Evolutionary conservation across 331 rosid species (phyloP).

Genomic region (Malus hybrid): DNA sequence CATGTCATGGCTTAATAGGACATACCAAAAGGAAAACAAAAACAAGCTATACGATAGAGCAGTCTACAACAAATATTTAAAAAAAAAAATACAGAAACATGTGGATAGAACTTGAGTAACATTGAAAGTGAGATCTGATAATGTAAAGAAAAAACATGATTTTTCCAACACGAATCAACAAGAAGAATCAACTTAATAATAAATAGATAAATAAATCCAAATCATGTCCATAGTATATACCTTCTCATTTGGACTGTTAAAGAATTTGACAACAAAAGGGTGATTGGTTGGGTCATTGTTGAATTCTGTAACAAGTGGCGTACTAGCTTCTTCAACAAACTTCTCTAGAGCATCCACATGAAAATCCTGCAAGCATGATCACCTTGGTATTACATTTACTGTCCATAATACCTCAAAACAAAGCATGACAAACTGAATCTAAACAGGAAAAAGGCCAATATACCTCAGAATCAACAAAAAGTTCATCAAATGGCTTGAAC

Average conservation of each 20-base stretch:
- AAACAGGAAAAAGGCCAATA: background rate
- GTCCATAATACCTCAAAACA: background rate
- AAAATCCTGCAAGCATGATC: slow-evolving; percentile 52
- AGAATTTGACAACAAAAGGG: slow-evolving; percentile 59
- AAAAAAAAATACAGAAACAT: background rate
- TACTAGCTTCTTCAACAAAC: slow-evolving; percentile 51
- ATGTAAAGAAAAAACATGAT: background rate
- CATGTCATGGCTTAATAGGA: background rate
- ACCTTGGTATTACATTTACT: background rate
- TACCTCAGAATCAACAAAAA: slow-evolving; percentile 72
- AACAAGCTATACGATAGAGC: background rate
- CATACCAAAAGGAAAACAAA: background rate
- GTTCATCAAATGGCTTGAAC: slow-evolving; percentile 94
- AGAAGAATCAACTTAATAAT: too few species aligned
- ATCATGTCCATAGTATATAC: slow-evolving; percentile 17
- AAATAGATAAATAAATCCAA: background rate
- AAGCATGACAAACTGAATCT: background rate
- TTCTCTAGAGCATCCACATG: slow-evolving; percentile 60
- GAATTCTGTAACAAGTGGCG: slow-evolving; percentile 51
- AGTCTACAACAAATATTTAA: background rate
- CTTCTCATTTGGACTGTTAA: slow-evolving; percentile 53
- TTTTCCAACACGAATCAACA: background rate
- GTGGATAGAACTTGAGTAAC: background rate
- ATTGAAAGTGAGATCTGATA: background rate
- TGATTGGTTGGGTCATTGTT: slow-evolving; percentile 64